These are phyloP conservation scores for Ganoderma lingzhi DNA, from an alignment of 1,284 basidiomycete species.

Conservation along the genomic window DNA sequence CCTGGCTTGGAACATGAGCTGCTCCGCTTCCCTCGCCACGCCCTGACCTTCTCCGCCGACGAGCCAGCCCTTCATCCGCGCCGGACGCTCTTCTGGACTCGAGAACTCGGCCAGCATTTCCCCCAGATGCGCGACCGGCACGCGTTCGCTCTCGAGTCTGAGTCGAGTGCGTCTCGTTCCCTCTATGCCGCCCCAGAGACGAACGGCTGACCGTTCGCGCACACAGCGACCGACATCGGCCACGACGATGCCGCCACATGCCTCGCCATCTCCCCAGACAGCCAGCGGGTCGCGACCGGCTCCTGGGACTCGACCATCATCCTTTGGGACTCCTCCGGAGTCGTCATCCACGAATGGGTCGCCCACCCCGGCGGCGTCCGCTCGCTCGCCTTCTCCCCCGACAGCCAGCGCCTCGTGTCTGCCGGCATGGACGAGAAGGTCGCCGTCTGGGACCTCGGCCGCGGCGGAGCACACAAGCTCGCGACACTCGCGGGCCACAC, in stretches of 20 bases:
- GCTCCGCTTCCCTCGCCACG: neutral
- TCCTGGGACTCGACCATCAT: conserved; percentile 5
- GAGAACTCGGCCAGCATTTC: neutral
- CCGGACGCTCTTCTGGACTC: neutral
- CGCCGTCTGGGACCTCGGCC: neutral
- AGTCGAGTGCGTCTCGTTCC: neutral
- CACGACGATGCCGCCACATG: neutral
- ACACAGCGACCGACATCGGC: neutral
- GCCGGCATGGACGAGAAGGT: neutral
- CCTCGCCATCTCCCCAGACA: neutral
- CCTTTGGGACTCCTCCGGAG: neutral
- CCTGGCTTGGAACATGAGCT: neutral
- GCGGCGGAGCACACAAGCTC: neutral
- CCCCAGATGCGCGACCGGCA: neutral
- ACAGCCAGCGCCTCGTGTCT: conserved; percentile 1
- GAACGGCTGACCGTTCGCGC: neutral
- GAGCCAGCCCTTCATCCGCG: neutral
- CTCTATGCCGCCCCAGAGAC: neutral
- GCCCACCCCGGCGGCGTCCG: neutral
- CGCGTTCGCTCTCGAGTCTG: neutral
- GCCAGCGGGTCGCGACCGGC: neutral
- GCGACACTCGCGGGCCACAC: conserved; percentile 2
- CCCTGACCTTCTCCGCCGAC: neutral
- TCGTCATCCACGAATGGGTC: neutral
- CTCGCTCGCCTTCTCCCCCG: conserved; percentile 4